Conservation (phyloP, 805 yeast species). For the Sugiyamaella smithiae region DNA sequence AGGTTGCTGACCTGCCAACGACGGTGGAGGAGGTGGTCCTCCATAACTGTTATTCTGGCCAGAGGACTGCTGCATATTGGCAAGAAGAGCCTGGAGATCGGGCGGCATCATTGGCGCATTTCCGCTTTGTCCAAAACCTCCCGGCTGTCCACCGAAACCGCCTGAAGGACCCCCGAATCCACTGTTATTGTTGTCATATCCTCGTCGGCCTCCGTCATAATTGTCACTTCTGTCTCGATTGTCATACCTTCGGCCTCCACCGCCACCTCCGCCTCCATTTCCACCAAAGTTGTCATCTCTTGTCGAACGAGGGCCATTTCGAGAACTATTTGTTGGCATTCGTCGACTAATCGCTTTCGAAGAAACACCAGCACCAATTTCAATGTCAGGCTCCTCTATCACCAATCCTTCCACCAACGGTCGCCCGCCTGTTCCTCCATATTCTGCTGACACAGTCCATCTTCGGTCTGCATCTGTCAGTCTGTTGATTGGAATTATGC, state of each 20-base stretch:
- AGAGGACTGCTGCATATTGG: conserved; percentile 20
- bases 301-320: conserved; percentile 81
- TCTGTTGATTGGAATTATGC: conserved; percentile 81
- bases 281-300: conserved; percentile 15
- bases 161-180: conserved; percentile 1
- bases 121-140: neutral
- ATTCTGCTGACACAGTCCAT: conserved; percentile 87
- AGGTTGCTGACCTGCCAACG: neutral
- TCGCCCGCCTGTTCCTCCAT: conserved; percentile 96
- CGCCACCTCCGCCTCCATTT: conserved; percentile 10
- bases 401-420: conserved; percentile 75
- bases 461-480: conserved; percentile 90
- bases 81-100: conserved; percentile 17
- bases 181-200: neutral
- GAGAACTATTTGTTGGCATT: conserved; percentile 86
- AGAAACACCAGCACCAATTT: conserved; percentile 89
- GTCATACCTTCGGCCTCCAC: conserved; percentile 7
- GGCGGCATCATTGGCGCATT: conserved; percentile 15
- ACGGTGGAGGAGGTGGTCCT: neutral
- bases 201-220: conserved; percentile 8
- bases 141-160: conserved; percentile 8
- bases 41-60: neutral
- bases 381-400: conserved; percentile 96
- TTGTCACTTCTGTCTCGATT: conserved; percentile 4
- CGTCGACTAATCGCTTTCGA: conserved; percentile 88